Evolutionary conservation across 225 moss, liverwort and hornwort species (phyloP).

Genomic region (Ulota crispa): DNA sequence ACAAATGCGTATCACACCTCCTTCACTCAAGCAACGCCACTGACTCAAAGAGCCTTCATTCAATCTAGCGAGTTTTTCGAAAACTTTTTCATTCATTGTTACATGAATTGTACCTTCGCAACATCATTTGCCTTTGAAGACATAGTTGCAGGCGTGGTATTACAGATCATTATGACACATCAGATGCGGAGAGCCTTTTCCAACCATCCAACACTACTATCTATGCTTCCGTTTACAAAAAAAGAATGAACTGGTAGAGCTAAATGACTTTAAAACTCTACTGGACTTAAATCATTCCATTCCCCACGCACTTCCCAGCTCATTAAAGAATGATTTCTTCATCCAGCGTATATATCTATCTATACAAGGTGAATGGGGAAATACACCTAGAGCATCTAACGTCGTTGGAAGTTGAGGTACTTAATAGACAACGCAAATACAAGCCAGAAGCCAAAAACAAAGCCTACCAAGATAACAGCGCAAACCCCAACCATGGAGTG

Average conservation of each 20-base stretch:
- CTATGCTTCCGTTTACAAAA: not conserved
- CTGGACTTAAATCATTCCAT: not conserved
- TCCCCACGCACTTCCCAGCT: not conserved
- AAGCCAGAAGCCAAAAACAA: constrained; percentile 57
- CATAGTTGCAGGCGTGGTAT: constrained; percentile 32
- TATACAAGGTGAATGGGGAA: not conserved
- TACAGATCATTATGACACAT: constrained; percentile 38
- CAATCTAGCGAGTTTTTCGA: not conserved
- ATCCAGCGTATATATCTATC: not conserved
- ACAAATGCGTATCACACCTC: too few relatives aligned
- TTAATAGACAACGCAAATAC: constrained; percentile 88
- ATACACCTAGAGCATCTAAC: constrained; percentile 32
- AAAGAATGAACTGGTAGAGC: not conserved
- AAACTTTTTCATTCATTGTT: constrained; percentile 30
- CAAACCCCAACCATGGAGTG: constrained; percentile 79
- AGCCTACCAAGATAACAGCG: constrained; percentile 58
- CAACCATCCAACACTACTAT: not conserved
- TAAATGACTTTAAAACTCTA: not conserved
- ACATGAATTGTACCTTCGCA: constrained; percentile 29
- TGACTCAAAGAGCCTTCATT: not conserved
- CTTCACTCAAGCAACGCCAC: not conserved
- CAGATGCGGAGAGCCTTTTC: not conserved
- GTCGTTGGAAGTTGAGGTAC: constrained; percentile 84
- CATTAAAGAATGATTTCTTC: not conserved
- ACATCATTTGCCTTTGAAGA: constrained; percentile 38